Evolutionary conservation across 495 filamentous ascomycete species (phyloP).

Genomic region (Aspergillus bertholletiae): DNA sequence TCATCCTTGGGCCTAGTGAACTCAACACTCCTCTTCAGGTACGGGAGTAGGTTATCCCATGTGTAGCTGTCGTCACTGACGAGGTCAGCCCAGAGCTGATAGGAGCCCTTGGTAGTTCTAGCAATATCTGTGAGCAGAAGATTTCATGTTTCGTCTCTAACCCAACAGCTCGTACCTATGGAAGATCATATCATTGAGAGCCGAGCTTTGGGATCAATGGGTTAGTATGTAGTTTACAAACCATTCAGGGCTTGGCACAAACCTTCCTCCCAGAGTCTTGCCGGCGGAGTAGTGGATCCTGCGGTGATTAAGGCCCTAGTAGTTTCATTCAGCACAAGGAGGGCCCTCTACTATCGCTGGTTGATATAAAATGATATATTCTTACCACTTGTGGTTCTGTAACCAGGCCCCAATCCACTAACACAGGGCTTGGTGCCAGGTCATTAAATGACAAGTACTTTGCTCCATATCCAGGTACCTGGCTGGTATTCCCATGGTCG

Average conservation of each 20-base stretch:
- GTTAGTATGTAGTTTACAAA: too few species aligned
- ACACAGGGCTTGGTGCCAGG: too few species aligned
- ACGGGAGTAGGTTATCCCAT: background rate
- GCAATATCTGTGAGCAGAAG: background rate
- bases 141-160: background rate
- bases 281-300: background rate
- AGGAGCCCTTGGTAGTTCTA: background rate
- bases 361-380: too few species aligned
- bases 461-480: background rate
- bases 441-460: background rate
- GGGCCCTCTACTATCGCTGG: too few species aligned
- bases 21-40: background rate
- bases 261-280: background rate
- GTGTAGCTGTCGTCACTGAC: background rate
- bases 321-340: too few species aligned
- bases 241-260: too few species aligned
- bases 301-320: too few species aligned
- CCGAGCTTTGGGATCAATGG: background rate
- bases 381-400: background rate
- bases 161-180: background rate
- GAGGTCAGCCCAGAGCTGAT: background rate
- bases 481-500: background rate
- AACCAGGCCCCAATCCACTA: background rate
- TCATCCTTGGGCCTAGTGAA: background rate
- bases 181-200: background rate